A percentile compares a stretch with the other conserved stretches of the same genome.
Evolutionary conservation across 1,284 basidiomycete species (phyloP).

Genomic region (Pterula multifida): DNA sequence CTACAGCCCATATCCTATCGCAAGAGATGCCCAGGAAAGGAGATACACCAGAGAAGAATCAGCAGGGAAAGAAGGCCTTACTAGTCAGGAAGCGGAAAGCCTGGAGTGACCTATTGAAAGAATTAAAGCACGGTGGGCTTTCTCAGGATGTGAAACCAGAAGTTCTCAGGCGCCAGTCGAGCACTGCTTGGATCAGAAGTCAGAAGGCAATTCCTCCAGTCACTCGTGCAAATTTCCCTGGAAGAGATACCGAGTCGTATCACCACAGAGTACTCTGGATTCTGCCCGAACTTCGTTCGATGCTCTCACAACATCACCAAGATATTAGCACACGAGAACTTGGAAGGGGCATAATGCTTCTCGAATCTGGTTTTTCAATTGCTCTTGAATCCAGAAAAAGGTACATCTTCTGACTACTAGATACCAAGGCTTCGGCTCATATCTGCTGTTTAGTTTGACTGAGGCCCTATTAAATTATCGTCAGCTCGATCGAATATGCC

Average conservation of each 20-base stretch:
- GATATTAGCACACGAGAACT: slow-evolving; percentile 84
- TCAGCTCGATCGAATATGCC: not conserved
- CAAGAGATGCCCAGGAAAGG: slow-evolving; percentile 32
- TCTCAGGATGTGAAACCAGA: slow-evolving; percentile 66
- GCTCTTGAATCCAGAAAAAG: slow-evolving; percentile 40
- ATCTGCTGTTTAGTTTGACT: slow-evolving; percentile 24
- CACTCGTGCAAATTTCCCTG: slow-evolving; percentile 10
- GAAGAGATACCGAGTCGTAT: slow-evolving; percentile 49
- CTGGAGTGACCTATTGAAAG: slow-evolving; percentile 85
- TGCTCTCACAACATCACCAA: slow-evolving; percentile 60
- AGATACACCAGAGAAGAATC: slow-evolving; percentile 43
- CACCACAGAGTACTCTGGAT: slow-evolving; percentile 59
- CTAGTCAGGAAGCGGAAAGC: slow-evolving; percentile 84
- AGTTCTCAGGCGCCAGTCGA: slow-evolving; percentile 49
- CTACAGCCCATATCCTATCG: slow-evolving; percentile 53
- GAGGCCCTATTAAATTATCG: slow-evolving; percentile 9
- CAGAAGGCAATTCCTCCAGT: slow-evolving; percentile 26
- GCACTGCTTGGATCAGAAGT: slow-evolving; percentile 56
- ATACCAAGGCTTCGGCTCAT: slow-evolving; percentile 3
- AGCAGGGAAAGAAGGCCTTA: slow-evolving; percentile 67
- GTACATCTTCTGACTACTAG: slow-evolving; percentile 20
- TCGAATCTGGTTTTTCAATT: slow-evolving; percentile 68
- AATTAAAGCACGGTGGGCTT: slow-evolving; percentile 76
- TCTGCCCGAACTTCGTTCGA: slow-evolving; percentile 58
- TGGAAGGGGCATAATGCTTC: slow-evolving; percentile 64